Conservation (phyloP, 805 yeast genomes). For the Candida vartiovaarae region DNA sequence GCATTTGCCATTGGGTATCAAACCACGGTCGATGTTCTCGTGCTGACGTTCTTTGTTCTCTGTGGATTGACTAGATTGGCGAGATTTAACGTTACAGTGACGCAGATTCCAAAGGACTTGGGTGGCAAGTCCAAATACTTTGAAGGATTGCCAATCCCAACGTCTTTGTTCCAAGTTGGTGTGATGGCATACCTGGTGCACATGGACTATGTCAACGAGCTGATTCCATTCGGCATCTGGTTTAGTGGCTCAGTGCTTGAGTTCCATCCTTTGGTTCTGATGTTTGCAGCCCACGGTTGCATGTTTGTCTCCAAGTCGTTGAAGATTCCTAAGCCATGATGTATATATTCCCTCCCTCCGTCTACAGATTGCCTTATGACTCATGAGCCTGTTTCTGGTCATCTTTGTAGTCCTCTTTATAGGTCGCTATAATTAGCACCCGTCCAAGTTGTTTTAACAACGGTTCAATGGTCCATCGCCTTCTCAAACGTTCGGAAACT, state of each 20-base stretch:
- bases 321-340: constrained; percentile 77
- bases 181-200: constrained; percentile 65
- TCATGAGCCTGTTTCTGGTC: no score
- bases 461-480: no score
- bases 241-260: constrained; percentile 54
- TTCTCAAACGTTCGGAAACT: no score
- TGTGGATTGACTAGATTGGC: constrained; percentile 94
- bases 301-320: constrained; percentile 87
- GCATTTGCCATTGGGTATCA: constrained; percentile 90
- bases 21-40: constrained; percentile 69
- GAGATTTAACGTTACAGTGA: constrained; percentile 90
- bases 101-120: constrained; percentile 84
- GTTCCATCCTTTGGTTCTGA: constrained; percentile 61
- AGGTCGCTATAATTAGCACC: no score
- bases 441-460: no score
- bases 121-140: constrained; percentile 85
- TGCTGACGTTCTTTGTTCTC: constrained; percentile 77
- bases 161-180: constrained; percentile 68
- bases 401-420: no score
- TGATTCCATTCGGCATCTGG: constrained; percentile 60
- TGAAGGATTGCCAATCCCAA: constrained; percentile 96
- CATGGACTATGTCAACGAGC: constrained; percentile 37
- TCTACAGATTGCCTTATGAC: not conserved
- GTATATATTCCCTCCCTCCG: not conserved
- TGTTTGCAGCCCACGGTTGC: constrained; percentile 77